These are phyloP conservation scores for Aspergillus hancockii DNA, from an alignment of 495 filamentous ascomycete species.

Conservation along the genomic window DNA sequence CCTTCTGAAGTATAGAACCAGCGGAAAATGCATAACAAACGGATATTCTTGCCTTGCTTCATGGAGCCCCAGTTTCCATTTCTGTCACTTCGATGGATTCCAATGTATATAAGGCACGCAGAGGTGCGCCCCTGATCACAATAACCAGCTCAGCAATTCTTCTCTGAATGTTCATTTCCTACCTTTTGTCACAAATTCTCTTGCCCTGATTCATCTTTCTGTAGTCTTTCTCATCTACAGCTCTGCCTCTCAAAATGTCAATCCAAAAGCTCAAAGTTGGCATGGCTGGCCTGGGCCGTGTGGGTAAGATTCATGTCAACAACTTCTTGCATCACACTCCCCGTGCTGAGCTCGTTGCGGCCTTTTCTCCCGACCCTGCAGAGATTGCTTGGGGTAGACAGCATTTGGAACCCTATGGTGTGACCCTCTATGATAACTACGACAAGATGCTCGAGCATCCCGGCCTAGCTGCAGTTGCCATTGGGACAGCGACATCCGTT, in stretches of 20 bases:
- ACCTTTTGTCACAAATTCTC: neutral
- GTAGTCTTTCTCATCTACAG: neutral
- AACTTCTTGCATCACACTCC: constrained; percentile 44
- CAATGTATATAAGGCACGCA: neutral
- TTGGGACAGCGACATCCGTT: constrained; percentile 47
- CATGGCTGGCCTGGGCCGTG: constrained; percentile 51
- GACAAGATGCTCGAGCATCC: constrained; percentile 50
- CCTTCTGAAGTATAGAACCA: neutral
- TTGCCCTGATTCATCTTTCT: neutral
- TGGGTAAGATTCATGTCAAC: constrained; percentile 49
- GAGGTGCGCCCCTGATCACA: neutral
- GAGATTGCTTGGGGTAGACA: constrained; percentile 45
- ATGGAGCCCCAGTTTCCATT: neutral
- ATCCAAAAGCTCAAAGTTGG: constrained; percentile 40
- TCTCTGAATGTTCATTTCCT: neutral
- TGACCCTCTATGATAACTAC: constrained; percentile 42
- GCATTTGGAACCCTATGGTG: constrained; percentile 40
- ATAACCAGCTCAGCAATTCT: neutral
- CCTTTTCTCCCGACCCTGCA: constrained; percentile 36
- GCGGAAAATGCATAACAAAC: neutral
- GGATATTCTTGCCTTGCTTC: constrained; percentile 11
- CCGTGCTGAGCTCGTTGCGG: constrained; percentile 48
- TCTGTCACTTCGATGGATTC: neutral
- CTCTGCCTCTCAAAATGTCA: constrained; percentile 23
- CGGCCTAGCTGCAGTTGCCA: constrained; percentile 49